phyloP scores from a whole-genome alignment of 768 basidiomycete genomes.

The Russula vinacea region DNA sequence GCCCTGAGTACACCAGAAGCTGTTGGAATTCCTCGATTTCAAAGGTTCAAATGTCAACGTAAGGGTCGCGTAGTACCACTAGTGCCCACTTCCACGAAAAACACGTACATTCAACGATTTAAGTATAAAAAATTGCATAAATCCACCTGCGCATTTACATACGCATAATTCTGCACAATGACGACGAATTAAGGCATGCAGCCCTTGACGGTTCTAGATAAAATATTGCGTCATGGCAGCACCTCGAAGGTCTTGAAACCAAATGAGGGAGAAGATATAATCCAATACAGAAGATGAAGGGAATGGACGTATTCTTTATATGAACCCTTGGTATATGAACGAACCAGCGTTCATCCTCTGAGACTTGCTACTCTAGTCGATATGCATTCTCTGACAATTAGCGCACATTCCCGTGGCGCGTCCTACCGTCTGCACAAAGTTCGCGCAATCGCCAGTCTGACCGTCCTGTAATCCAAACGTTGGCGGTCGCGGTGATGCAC shows the following conservation, averaged over 20 bases:
- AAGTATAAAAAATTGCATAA: background rate
- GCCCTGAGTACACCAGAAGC: no score
- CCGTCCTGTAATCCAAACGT: constrained; percentile 34
- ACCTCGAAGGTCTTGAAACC: background rate
- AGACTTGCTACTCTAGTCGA: constrained; percentile 8
- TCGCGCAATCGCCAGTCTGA: constrained; percentile 47
- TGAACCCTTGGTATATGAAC: background rate
- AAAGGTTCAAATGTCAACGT: no score
- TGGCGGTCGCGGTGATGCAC: constrained; percentile 17
- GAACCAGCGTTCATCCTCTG: background rate
- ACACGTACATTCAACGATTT: background rate
- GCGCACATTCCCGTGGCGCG: constrained; percentile 62
- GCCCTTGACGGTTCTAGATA: background rate
- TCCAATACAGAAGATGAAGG: background rate
- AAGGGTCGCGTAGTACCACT: background rate
- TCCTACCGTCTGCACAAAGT: constrained; percentile 64
- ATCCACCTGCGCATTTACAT: background rate
- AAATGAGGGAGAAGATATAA: background rate
- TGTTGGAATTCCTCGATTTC: no score
- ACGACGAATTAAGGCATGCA: background rate
- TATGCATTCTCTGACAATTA: constrained; percentile 59
- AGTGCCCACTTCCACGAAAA: background rate
- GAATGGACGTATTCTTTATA: background rate
- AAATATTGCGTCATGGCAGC: background rate
- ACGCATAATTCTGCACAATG: background rate